Base-by-base conservation (phyloP, 2,329 filamentous ascomycete genomes). In the Geoglossum cookeanum region DNA sequence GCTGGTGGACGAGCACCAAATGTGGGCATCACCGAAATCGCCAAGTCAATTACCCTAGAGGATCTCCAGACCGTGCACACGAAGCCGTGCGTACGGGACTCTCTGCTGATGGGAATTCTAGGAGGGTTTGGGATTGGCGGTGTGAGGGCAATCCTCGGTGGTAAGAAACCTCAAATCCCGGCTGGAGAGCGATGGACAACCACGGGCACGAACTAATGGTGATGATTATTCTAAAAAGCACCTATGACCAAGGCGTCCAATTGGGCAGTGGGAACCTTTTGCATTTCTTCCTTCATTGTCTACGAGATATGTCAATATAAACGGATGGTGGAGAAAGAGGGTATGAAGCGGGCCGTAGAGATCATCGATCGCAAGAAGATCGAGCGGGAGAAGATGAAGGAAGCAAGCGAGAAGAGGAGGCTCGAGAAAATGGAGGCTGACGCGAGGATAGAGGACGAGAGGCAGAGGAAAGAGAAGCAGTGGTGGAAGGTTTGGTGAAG, bases 291-390 rank as follows among this genome's bases (percentile, higher is more conserved):
- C n/a, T 74, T 85, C 52, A 76, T 77, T 33, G 83, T 84, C 55
- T 92, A 89, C 70, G 87, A 96, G 70, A 88, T 85, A 65, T 97
- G 91, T 71, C 82, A 89, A 65, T 83, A 82, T 62, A 78, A 79
- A 60, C 77, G 89, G 59, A 75, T 79, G 53, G 76, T 84, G 60
- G 91, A 97, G 70, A 79, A 83, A 64, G 80, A 83, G 60, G 85
- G 87, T 60, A 91, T 98, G 82, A 85, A 85, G 68, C 76, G 88
- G 62, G 86, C 86, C 3, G 84, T 94, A 57, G 87, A 94, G 66
- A 79, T 92, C 59, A 84, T 91, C 68, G 81, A 85, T 65, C 75
- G 79, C 64, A 82, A 89, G 68, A 82, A 86, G 65, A 74, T 76
- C 3, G 81, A 85, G 68, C 78, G 82, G 66, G 76, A 81, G 59